Conservation (phyloP, 768 basidiomycete genomes). For the Lactifluus echinatus region DNA sequence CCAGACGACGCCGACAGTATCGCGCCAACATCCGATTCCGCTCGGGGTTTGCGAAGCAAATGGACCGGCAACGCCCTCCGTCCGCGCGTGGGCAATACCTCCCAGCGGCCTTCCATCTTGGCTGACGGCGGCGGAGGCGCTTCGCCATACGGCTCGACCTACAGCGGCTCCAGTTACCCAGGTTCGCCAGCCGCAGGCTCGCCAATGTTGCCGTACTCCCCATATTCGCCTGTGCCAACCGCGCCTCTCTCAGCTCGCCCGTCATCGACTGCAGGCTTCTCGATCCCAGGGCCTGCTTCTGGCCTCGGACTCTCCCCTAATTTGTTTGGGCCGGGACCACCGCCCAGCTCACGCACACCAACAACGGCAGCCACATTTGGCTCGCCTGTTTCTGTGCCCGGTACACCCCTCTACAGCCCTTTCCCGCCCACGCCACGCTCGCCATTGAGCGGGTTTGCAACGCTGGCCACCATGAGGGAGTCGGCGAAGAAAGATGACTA, state of each 20-base stretch:
- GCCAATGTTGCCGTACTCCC: slow-evolving; percentile 27
- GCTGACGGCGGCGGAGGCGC: slow-evolving; percentile 38
- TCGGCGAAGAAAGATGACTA: slow-evolving; percentile 3
- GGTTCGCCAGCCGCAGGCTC: slow-evolving; percentile 28
- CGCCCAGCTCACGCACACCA: slow-evolving; percentile 15
- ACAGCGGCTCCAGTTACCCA: slow-evolving; percentile 24
- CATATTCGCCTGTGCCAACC: slow-evolving; percentile 22
- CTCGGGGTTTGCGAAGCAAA: slow-evolving; percentile 52
- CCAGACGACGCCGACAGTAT: slow-evolving; percentile 62
- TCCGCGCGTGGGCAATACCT: slow-evolving; percentile 34
- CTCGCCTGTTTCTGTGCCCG: slow-evolving; percentile 18
- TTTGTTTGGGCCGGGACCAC: background rate
- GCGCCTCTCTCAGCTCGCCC: slow-evolving; percentile 5
- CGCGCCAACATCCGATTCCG: slow-evolving; percentile 49
- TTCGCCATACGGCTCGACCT: slow-evolving; percentile 27
- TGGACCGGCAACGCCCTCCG: slow-evolving; percentile 63
- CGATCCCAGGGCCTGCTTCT: background rate
- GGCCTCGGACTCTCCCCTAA: slow-evolving; percentile 14
- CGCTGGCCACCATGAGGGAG: background rate
- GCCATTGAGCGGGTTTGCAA: slow-evolving; percentile 11
- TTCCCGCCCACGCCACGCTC: slow-evolving; percentile 33
- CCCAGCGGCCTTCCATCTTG: slow-evolving; percentile 30
- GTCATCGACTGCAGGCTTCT: slow-evolving; percentile 1
- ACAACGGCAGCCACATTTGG: slow-evolving; percentile 25
- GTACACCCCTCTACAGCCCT: slow-evolving; percentile 23